Evolutionary conservation across 345 rosid species (phyloP).

Genomic region (Gossypium mustelinum): DNA sequence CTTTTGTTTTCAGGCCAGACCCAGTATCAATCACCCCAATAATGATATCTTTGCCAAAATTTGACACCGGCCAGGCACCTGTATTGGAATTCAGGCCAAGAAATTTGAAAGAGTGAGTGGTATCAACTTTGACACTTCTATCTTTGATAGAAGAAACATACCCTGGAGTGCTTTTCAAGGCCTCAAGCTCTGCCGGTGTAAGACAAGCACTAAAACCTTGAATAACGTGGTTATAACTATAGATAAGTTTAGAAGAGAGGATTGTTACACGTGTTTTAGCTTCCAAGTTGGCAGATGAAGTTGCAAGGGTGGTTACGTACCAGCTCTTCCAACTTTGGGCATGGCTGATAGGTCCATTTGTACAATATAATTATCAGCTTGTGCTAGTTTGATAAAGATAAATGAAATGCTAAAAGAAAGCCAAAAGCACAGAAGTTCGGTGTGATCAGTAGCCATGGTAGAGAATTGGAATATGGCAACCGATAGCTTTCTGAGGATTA

Average conservation of each 20-base stretch:
- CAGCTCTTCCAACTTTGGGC: conserved; percentile 41
- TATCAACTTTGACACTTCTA: conserved; percentile 28
- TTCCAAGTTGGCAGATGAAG: conserved; percentile 3
- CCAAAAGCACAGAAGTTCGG: neutral
- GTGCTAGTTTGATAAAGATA: conserved; percentile 1
- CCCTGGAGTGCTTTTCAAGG: conserved; percentile 31
- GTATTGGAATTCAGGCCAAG: conserved; percentile 31
- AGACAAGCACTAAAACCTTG: conserved; percentile 44
- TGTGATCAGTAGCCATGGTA: neutral
- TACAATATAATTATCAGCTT: conserved; percentile 37
- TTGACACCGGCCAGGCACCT: conserved; percentile 38
- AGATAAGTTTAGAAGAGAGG: conserved; percentile 27
- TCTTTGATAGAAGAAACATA: conserved; percentile 33
- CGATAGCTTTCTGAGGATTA: neutral
- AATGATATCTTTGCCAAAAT: conserved; percentile 39
- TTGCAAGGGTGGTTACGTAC: conserved; percentile 36
- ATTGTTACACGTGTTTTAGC: neutral
- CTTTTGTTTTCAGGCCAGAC: conserved; percentile 50
- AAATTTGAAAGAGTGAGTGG: conserved; percentile 35
- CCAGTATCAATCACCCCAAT: conserved; percentile 42
- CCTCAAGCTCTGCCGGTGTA: conserved; percentile 28
- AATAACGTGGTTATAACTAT: conserved; percentile 35
- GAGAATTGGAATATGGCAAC: neutral
- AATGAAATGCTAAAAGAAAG: conserved; percentile 11
- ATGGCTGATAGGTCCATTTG: conserved; percentile 42